phyloP scores from a whole-genome alignment of 148 eudicot genomes.

The Vaccinium macrocarpon region DNA sequence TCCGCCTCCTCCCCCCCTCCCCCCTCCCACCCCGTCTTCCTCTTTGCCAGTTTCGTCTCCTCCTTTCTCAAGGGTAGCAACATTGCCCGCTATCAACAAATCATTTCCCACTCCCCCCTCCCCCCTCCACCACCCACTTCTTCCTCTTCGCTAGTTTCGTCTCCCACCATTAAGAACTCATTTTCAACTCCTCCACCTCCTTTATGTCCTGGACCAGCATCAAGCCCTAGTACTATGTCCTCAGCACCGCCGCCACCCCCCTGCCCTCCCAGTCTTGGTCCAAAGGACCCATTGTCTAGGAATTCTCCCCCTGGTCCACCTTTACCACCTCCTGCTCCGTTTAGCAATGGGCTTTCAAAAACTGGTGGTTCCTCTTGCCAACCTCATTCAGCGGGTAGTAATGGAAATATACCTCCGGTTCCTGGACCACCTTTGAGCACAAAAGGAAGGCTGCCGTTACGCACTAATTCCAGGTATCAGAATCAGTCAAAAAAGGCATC shows the following conservation, averaged over 20 bases:
- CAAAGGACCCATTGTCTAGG: conserved; percentile 19
- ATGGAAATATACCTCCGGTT: conserved; percentile 55
- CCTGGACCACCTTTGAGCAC: conserved; percentile 52
- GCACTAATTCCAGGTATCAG: conserved; percentile 37
- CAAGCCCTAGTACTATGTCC: conserved; percentile 19
- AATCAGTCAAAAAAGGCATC: conserved; percentile 48
- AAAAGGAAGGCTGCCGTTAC: conserved; percentile 45
- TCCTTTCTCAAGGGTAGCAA: background rate
- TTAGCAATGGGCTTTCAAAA: conserved; percentile 34
- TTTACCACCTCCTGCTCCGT: conserved; percentile 57
- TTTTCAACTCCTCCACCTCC: conserved; percentile 21
- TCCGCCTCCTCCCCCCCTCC: background rate
- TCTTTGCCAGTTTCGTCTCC: conserved; percentile 4
- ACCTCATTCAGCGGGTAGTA: conserved; percentile 34
- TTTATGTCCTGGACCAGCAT: conserved; percentile 19
- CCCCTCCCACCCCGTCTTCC: conserved; percentile 9
- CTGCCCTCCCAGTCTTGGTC: conserved; percentile 35
- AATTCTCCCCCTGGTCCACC: conserved; percentile 44
- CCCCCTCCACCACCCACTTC: conserved; percentile 12
- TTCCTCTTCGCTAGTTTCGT: background rate
- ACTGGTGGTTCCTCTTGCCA: conserved; percentile 30
- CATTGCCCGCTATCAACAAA: background rate
- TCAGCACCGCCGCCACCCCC: conserved; percentile 48
- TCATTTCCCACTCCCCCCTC: conserved; percentile 16
- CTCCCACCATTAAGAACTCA: conserved; percentile 16